Conservation (phyloP, 1,139 yeast genomes). For the Citeromyces siamensis region DNA sequence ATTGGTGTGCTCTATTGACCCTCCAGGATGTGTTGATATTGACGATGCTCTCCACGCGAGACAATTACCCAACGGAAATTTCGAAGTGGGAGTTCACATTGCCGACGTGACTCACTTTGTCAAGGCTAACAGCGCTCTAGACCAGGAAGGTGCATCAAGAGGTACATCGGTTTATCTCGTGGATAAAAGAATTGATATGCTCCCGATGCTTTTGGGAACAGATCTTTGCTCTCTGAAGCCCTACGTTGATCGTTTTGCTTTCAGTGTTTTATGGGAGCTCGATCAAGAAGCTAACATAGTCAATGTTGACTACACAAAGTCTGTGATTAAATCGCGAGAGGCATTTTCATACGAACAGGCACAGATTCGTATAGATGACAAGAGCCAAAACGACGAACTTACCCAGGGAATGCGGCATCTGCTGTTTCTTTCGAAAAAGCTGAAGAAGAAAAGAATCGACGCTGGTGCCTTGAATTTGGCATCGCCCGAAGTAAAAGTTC, state of each 20-base stretch:
- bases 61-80: conserved; percentile 79
- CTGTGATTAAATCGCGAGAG: conserved; percentile 82
- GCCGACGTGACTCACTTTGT: conserved; percentile 99
- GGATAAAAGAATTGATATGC: conserved; percentile 99
- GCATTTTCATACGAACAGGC: conserved; percentile 96
- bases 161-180: conserved; percentile 96
- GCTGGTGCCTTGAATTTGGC: conserved; percentile 97
- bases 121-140: conserved; percentile 83
- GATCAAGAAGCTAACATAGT: conserved; percentile 80
- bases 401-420: conserved; percentile 85
- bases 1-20: conserved; percentile 91
- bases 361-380: conserved; percentile 81
- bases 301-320: conserved; percentile 71
- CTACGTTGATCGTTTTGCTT: conserved; percentile 91
- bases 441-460: conserved; percentile 76
- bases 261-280: conserved; percentile 92
- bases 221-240: conserved; percentile 93
- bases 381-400: conserved; percentile 64
- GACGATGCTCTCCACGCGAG: conserved; percentile 96
- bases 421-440: conserved; percentile 61
- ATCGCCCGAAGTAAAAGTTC: conserved; percentile 96
- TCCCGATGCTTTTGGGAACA: conserved; percentile 91
- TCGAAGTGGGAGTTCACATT: conserved; percentile 96
- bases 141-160: conserved; percentile 92
- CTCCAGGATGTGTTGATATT: conserved; percentile 97